Evolutionary conservation across 2,329 filamentous ascomycete genomes (phyloP).

Genomic region (Pseudovirgaria hyperparasitica): DNA sequence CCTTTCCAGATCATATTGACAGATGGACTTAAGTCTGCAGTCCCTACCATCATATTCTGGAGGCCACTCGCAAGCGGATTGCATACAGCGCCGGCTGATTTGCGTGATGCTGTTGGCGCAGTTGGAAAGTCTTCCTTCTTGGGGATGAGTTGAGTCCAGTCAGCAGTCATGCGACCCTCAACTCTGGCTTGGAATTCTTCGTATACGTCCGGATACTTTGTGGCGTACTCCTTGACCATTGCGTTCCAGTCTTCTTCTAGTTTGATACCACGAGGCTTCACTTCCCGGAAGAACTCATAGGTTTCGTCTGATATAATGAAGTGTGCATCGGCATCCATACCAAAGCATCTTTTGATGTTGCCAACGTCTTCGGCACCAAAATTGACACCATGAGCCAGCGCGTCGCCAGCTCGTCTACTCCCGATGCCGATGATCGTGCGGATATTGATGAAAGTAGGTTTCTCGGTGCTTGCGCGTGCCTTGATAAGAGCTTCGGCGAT

Average conservation of each 20-base stretch:
- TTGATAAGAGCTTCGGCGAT: conserved; percentile 36
- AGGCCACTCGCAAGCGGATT: conserved; percentile 61
- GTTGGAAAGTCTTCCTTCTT: conserved; percentile 33
- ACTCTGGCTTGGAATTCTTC: conserved; percentile 37
- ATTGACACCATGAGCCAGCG: conserved; percentile 45
- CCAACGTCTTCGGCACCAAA: conserved; percentile 42
- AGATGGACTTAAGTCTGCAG: conserved; percentile 41
- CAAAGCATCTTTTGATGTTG: conserved; percentile 39
- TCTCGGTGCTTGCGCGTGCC: conserved; percentile 31
- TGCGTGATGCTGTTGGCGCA: conserved; percentile 36
- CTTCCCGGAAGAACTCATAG: conserved; percentile 39
- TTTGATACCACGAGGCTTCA: conserved; percentile 32
- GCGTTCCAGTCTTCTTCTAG: conserved; percentile 37
- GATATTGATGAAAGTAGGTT: conserved; percentile 47
- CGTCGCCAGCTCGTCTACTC: conserved; percentile 32
- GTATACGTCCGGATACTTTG: conserved; percentile 36
- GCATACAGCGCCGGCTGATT: conserved; percentile 37
- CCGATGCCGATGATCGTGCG: conserved; percentile 44
- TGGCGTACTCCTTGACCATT: conserved; percentile 30
- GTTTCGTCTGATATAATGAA: conserved; percentile 35
- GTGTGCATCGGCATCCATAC: conserved; percentile 36
- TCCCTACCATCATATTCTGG: conserved; percentile 81
- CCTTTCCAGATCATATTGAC: conserved; percentile 39
- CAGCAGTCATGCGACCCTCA: conserved; percentile 33
- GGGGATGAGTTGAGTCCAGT: conserved; percentile 40